Evolutionary conservation across 768 basidiomycete genomes (phyloP).

Genomic region (Cystofilobasidium ferigula): DNA sequence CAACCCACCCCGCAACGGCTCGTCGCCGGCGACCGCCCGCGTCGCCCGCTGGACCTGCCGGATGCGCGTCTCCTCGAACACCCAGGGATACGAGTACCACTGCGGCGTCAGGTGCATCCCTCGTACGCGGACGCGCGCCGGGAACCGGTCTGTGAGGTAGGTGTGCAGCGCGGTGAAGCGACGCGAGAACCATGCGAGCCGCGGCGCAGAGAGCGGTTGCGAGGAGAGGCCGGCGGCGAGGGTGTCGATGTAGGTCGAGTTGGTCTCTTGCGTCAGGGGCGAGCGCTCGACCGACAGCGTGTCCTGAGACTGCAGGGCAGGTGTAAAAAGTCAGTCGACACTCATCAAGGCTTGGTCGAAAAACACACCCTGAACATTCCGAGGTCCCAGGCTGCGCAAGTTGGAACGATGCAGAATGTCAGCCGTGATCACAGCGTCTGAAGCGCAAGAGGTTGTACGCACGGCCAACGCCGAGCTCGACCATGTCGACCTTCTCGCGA

Average conservation of each 20-base stretch:
- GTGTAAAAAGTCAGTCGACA: neutral
- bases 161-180: conserved; percentile 4
- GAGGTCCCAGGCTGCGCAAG: conserved; percentile 22
- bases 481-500: conserved; percentile 19
- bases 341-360: too few species aligned
- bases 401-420: neutral
- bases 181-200: conserved; percentile 14
- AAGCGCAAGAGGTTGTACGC: neutral
- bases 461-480: conserved; percentile 23
- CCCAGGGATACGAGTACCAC: conserved; percentile 19
- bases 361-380: conserved; percentile 22
- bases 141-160: neutral
- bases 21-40: conserved; percentile 1
- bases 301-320: conserved; percentile 13
- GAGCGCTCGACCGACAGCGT: conserved; percentile 8
- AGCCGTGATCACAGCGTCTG: too few species aligned
- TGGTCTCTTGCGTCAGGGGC: neutral
- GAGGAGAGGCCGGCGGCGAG: conserved; percentile 2
- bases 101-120: conserved; percentile 22
- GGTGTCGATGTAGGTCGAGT: neutral
- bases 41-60: conserved; percentile 17
- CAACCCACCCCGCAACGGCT: neutral
- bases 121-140: conserved; percentile 12
- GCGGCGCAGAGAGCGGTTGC: conserved; percentile 3
- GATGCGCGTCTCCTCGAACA: conserved; percentile 11